Conservation (phyloP, 345 rosid genomes). For the Cardamine resedifolia region DNA sequence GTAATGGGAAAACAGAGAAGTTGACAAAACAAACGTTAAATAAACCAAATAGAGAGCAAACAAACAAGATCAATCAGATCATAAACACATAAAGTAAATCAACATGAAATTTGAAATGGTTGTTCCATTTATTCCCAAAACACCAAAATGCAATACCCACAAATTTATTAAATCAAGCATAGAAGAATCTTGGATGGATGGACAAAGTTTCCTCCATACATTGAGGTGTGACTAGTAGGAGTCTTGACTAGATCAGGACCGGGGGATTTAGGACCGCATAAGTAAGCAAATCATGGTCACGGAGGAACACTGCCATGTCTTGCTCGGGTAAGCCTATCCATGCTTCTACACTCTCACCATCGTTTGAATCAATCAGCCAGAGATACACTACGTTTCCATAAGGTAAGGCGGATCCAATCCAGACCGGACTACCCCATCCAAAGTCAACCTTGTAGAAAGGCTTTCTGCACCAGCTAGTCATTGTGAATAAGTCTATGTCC, state of each 20-base stretch:
- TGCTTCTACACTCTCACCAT: constrained; percentile 50
- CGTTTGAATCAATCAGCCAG: constrained; percentile 35
- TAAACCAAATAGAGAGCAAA: too few relatives aligned
- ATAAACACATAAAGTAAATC: too few relatives aligned
- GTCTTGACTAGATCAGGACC: background rate
- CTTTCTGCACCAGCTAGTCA: constrained; percentile 47
- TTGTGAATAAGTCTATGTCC: constrained; percentile 19
- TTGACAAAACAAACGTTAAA: too few relatives aligned
- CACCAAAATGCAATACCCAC: too few relatives aligned
- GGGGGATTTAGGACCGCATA: constrained; percentile 44
- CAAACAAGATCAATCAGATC: too few relatives aligned
- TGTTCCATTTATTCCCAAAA: too few relatives aligned
- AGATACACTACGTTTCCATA: background rate
- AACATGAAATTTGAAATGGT: too few relatives aligned
- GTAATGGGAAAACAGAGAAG: too few relatives aligned
- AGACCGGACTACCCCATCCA: constrained; percentile 53
- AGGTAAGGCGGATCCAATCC: constrained; percentile 30
- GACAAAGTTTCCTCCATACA: too few relatives aligned
- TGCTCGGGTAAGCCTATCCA: constrained; percentile 44
- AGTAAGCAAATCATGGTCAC: constrained; percentile 43
- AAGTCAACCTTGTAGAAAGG: constrained; percentile 50
- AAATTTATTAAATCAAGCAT: too few relatives aligned
- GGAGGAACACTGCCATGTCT: constrained; percentile 44
- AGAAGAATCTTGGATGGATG: too few relatives aligned
- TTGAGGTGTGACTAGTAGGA: too few relatives aligned